phyloP scores from a whole-genome alignment of 495 filamentous ascomycete genomes.

The Terfezia boudieri region DNA sequence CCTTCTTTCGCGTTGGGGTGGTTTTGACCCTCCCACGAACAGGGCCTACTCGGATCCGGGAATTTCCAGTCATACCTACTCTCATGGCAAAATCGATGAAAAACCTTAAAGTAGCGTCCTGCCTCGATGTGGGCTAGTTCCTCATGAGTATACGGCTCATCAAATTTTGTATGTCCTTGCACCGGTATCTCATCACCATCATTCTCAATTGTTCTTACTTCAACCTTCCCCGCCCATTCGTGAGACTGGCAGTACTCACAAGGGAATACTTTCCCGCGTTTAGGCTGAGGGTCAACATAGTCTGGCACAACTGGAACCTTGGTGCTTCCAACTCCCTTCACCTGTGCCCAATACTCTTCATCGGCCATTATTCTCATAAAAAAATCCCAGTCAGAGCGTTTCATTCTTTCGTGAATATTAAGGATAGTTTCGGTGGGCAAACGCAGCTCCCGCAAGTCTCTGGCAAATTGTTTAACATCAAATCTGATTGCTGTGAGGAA shows the following conservation, averaged over 20 bases:
- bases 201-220: constrained; percentile 8
- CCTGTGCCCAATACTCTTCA: constrained; percentile 7
- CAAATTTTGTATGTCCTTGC: constrained; percentile 12
- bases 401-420: constrained; percentile 7
- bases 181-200: constrained; percentile 12
- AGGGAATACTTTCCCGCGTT: constrained; percentile 1
- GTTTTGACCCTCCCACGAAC: not conserved
- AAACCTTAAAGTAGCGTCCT: constrained; percentile 6
- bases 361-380: constrained; percentile 5
- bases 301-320: not conserved
- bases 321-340: not conserved
- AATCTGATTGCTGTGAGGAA: constrained; percentile 8
- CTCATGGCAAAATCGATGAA: constrained; percentile 18
- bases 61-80: constrained; percentile 20
- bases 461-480: constrained; percentile 1
- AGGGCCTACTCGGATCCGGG: constrained; percentile 4
- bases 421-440: constrained; percentile 11
- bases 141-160: constrained; percentile 10
- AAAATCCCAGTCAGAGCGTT: constrained; percentile 1
- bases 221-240: constrained; percentile 10
- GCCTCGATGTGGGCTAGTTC: constrained; percentile 8
- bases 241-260: constrained; percentile 16
- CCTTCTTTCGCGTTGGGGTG: constrained; percentile 1
- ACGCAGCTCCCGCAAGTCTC: constrained; percentile 4
- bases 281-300: constrained; percentile 10